Evolutionary conservation across 768 basidiomycete species (phyloP).

Genomic region (Lactifluus volemus): DNA sequence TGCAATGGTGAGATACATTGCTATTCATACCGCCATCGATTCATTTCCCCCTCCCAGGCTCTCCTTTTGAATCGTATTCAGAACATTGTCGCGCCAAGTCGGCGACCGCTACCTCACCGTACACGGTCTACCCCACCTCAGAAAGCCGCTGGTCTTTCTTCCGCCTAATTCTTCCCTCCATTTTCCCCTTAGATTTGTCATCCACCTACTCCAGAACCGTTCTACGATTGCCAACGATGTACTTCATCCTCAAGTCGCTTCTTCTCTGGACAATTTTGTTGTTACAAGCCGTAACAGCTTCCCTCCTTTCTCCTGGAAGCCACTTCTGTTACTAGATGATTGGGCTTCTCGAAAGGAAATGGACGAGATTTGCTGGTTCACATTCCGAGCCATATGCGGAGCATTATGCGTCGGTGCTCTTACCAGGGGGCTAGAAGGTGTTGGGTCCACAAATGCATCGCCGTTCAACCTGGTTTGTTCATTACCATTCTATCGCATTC

Average conservation of each 20-base stretch:
- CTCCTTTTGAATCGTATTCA: constrained; percentile 69
- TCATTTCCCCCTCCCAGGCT: constrained; percentile 33
- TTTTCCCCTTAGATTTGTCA: constrained; percentile 61
- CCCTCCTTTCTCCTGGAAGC: constrained; percentile 27
- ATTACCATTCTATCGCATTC: background rate
- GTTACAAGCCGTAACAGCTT: constrained; percentile 45
- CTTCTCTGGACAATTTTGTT: constrained; percentile 50
- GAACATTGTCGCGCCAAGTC: constrained; percentile 65
- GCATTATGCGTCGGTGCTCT: constrained; percentile 59
- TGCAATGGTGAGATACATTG: constrained; percentile 41
- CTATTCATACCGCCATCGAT: background rate
- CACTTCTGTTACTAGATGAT: constrained; percentile 30
- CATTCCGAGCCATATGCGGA: constrained; percentile 58
- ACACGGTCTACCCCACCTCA: constrained; percentile 18
- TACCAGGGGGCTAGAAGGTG: constrained; percentile 59
- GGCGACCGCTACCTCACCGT: constrained; percentile 27
- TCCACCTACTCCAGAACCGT: constrained; percentile 48
- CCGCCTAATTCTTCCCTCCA: constrained; percentile 26
- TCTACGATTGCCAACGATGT: constrained; percentile 57
- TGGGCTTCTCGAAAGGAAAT: constrained; percentile 48
- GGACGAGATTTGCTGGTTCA: constrained; percentile 61
- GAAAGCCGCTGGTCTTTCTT: constrained; percentile 20
- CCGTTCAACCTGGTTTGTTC: constrained; percentile 59
- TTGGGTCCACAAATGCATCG: constrained; percentile 40
- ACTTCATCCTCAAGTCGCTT: constrained; percentile 48